Percentiles rank a stretch among this genome's conserved stretches.
Conservation (phyloP, 495 filamentous ascomycete species). For the Neurospora tetrasperma region DNA sequence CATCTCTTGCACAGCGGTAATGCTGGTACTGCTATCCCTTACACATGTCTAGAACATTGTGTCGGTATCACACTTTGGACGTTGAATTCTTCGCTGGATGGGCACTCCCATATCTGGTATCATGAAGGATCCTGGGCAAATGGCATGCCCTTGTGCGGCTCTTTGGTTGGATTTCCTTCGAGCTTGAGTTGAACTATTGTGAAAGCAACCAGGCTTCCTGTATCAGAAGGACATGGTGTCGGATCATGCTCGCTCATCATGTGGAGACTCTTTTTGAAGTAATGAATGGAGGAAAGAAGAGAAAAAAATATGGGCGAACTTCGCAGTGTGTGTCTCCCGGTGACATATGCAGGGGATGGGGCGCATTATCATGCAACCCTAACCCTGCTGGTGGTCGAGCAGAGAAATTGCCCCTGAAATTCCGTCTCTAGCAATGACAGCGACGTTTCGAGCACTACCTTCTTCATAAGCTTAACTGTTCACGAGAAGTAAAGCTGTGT, state of each 20-base stretch:
- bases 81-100: not conserved
- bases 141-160: not conserved
- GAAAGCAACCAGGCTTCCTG: not conserved
- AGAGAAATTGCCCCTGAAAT: not conserved
- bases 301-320: not conserved
- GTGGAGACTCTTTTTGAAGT: too few species aligned
- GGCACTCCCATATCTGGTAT: not conserved
- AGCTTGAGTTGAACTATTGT: not conserved
- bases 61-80: not conserved
- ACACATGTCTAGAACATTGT: not conserved
- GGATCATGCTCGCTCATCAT: not conserved
- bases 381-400: not conserved
- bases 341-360: not conserved
- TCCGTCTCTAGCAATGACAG: not conserved
- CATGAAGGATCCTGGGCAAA: not conserved
- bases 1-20: not conserved
- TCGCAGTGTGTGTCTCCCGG: not conserved
- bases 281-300: too few species aligned
- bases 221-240: not conserved
- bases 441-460: not conserved
- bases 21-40: not conserved
- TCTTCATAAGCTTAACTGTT: not conserved
- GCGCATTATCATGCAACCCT: not conserved
- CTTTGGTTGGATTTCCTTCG: not conserved
- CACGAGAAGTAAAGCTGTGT: not conserved